These are phyloP conservation scores for Hyphodiscus sp. DNA, from an alignment of 2,329 filamentous ascomycete genomes.

Conservation along the genomic window DNA sequence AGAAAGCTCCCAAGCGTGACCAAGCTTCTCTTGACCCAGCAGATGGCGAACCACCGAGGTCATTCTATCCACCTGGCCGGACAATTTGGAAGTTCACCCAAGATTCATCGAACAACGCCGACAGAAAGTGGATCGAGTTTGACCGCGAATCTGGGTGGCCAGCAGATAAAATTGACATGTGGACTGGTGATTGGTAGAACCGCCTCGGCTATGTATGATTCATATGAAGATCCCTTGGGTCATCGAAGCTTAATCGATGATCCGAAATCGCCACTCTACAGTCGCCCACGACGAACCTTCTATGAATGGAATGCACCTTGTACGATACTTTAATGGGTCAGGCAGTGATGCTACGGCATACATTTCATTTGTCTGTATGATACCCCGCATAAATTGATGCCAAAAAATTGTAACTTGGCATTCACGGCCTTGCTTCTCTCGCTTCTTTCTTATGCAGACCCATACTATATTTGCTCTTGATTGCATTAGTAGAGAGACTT, in stretches of 20 bases:
- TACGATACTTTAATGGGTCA: not conserved
- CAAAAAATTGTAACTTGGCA: not conserved
- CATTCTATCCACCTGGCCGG: conserved; percentile 5
- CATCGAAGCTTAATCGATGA: not conserved
- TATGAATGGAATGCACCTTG: not conserved
- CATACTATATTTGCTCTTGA: not conserved
- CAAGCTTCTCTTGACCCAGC: conserved; percentile 8
- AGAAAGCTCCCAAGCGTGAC: not conserved
- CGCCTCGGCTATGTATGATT: not conserved
- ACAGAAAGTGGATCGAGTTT: conserved; percentile 19
- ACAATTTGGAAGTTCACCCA: conserved; percentile 19
- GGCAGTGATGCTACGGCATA: not conserved
- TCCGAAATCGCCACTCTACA: no score
- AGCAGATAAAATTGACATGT: conserved; percentile 2
- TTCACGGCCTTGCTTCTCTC: not conserved
- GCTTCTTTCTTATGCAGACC: not conserved
- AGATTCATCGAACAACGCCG: conserved; percentile 1
- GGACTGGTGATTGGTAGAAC: not conserved
- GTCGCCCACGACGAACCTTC: not conserved
- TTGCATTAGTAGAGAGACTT: no score
- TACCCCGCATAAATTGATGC: not conserved
- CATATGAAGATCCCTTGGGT: not conserved
- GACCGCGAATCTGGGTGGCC: conserved; percentile 7
- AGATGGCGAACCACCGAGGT: conserved; percentile 12
- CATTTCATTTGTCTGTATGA: not conserved